These are phyloP conservation scores for Podila epicladia DNA, from an alignment of 192 early-diverging fungal genomes.

Conservation along the genomic window DNA sequence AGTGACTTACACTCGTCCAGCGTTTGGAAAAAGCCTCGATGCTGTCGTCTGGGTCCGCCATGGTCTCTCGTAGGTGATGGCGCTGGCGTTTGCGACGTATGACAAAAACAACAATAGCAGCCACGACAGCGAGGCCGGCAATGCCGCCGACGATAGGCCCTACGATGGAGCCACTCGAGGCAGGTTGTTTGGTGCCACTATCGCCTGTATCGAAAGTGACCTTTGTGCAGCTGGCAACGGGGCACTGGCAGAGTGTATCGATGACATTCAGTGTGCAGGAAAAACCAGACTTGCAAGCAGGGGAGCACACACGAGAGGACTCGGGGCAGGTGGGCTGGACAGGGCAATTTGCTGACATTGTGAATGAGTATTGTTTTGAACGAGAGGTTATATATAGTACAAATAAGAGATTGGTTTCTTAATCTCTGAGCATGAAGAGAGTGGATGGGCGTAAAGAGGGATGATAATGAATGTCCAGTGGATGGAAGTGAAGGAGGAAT, in stretches of 20 bases:
- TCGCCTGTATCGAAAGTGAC: constrained; percentile 16
- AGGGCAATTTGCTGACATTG: neutral
- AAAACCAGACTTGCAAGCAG: constrained; percentile 16
- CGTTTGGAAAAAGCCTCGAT: constrained; percentile 34
- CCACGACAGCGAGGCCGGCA: constrained; percentile 16
- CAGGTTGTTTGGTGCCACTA: neutral
- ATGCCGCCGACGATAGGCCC: constrained; percentile 30
- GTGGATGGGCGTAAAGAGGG: neutral
- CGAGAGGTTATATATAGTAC: too few relatives aligned
- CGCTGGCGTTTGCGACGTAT: constrained; percentile 14
- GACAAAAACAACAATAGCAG: constrained; percentile 14
- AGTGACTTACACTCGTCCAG: constrained; percentile 28
- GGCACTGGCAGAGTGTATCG: constrained; percentile 13
- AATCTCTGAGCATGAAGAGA: too few relatives aligned
- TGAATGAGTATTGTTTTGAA: too few relatives aligned
- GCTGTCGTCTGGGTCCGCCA: constrained; percentile 37
- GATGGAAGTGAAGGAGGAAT: constrained; percentile 1
- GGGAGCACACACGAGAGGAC: constrained; percentile 16
- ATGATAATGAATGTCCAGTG: constrained; percentile 1
- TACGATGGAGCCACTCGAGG: constrained; percentile 7
- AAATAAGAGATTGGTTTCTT: too few relatives aligned
- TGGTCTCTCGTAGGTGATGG: neutral
- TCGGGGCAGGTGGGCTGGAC: constrained; percentile 7
- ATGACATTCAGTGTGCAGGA: constrained; percentile 14
- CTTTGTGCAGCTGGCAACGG: constrained; percentile 22